Conservation (phyloP, 129 eudicot species). For the Flaveria robusta region DNA sequence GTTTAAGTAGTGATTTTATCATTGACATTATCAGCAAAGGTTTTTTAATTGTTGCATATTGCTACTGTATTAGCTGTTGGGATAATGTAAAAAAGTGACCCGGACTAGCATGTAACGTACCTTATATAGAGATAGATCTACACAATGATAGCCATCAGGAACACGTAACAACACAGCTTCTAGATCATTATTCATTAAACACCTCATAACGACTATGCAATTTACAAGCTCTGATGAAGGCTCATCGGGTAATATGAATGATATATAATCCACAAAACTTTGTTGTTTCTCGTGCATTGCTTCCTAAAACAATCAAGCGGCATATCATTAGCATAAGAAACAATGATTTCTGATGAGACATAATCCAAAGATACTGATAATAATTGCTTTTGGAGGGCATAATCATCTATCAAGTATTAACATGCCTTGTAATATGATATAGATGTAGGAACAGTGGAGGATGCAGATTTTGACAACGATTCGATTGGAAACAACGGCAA, state of each 20-base stretch:
- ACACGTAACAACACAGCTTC: conserved; percentile 65
- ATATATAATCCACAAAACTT: conserved; percentile 52
- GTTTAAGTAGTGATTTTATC: no score
- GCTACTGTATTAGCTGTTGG: neutral
- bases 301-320: conserved; percentile 49
- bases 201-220: conserved; percentile 69
- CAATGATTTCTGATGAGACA: neutral
- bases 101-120: conserved; percentile 34
- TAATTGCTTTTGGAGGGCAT: neutral
- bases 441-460: conserved; percentile 55
- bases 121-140: conserved; percentile 83
- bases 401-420: neutral
- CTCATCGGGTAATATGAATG: conserved; percentile 73
- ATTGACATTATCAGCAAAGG: no score
- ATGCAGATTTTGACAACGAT: conserved; percentile 42
- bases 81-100: neutral
- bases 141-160: conserved; percentile 76
- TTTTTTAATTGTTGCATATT: neutral
- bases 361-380: neutral
- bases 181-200: conserved; percentile 44
- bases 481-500: conserved; percentile 74
- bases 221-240: conserved; percentile 57
- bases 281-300: conserved; percentile 38
- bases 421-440: conserved; percentile 81
- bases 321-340: neutral